A percentile compares a stretch with the other conserved stretches of the same genome.
Conservation (phyloP, 176 grass and related monocot genomes). For the Musa acuminata region DNA sequence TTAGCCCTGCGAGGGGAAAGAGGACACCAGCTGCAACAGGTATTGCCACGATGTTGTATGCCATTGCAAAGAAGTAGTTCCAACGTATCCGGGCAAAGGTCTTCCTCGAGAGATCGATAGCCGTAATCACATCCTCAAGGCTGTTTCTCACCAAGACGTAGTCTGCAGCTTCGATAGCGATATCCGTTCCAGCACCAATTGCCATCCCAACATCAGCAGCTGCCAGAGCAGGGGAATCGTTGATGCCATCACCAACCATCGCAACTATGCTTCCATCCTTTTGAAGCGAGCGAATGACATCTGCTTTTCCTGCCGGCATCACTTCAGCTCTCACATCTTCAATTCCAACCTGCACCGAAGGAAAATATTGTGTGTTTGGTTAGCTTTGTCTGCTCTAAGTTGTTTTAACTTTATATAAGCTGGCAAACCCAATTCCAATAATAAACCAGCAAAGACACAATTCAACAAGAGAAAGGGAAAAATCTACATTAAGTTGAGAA, state of each 20-base stretch:
- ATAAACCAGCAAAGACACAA: not conserved
- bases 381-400: not conserved
- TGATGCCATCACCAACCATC: slow-evolving; percentile 82
- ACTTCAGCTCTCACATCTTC: slow-evolving; percentile 67
- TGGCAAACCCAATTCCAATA: not conserved
- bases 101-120: slow-evolving; percentile 83
- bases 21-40: slow-evolving; percentile 52
- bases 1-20: slow-evolving; percentile 49
- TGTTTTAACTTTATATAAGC: not conserved
- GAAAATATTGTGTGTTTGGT: not conserved
- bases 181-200: slow-evolving; percentile 72
- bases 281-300: slow-evolving; percentile 41
- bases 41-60: slow-evolving; percentile 55
- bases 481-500: not conserved
- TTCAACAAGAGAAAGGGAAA: not conserved
- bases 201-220: slow-evolving; percentile 88
- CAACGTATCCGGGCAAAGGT: slow-evolving; percentile 60
- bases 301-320: slow-evolving; percentile 54
- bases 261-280: slow-evolving; percentile 54
- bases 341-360: slow-evolving; percentile 27
- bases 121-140: slow-evolving; percentile 90
- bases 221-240: slow-evolving; percentile 59
- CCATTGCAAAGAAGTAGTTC: slow-evolving; percentile 87
- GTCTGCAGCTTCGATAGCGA: slow-evolving; percentile 73
- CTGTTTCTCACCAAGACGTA: slow-evolving; percentile 80